Base-by-base conservation (phyloP, 495 filamentous ascomycete genomes). In the Cladorrhinum samala region DNA sequence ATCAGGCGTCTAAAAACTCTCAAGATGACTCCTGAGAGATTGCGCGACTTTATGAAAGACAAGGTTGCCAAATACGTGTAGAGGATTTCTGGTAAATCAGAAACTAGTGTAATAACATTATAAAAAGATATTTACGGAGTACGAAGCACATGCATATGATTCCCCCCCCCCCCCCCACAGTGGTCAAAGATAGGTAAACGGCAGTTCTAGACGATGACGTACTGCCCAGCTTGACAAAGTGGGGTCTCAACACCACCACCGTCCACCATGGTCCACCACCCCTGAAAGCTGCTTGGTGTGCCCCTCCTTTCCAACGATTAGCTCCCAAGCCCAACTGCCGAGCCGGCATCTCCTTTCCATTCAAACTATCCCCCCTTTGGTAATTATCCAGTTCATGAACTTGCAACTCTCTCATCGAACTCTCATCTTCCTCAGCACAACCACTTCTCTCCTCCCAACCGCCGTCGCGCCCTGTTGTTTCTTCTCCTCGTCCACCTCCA, bases 1-100 rank as follows among this genome's bases (percentile, higher is more conserved):
- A 18, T 38, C 18, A 44, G 60, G n/a, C 25, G 21, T 16, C 33
- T 27, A 16, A 51, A 61, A 47, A 25, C 45, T 23, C 21, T 63
- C 47, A 55, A 65, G 19, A 72, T 74, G 68, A 43, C 49, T 39
- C 68, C 70, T 1, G 53, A 64, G 51, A 60, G 68, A 20, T 53
- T 74, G 44, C 53, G 65, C 17, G 49, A 49, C 7, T 60, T 64
- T 41, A 69, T 76, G 46, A 59, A 61, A 53, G 49, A 33, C n/a
- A 69, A 64, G 54, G 63, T 60, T 18, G 59, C 64, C 36, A 47
- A 58, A 36, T 73, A 72, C 50, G 53, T 67, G 52, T 73, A 48
- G 20, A 47, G 21, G 30, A n/a, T n/a, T n/a, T n/a, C n/a, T n/a
- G n/a, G n/a, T n/a, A n/a, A n/a, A n/a, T n/a, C n/a, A n/a, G n/a